Base-by-base conservation (phyloP, 148 eudicot genomes). In the Selenicereus undatus region DNA sequence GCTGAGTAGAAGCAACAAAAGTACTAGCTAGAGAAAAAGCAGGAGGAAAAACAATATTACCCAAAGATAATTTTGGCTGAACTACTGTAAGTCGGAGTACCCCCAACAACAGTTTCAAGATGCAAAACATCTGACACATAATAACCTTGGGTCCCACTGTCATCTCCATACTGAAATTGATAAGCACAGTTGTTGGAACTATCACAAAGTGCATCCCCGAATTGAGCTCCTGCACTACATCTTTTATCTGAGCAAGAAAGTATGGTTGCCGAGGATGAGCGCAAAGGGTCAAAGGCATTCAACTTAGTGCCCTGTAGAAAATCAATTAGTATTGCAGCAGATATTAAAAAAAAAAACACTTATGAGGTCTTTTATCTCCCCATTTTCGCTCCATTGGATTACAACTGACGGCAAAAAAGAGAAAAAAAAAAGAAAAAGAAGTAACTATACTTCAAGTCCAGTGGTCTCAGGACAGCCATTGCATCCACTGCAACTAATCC, bases 151-250 rank as follows among this genome's bases (percentile, higher is more conserved):
- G 98, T 86, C 74, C 97, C 98, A 86, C 98, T 93, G 30, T 97
- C 97, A 85, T 95, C 97, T 71, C 98, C 98, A 71, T 95, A 95
- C 73, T 90, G 94, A 77, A 95, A 93, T 17, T 88, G 90, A 81
- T 95, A 95, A 79, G 92, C 86, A 80, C 98, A 95, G 71, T 90
- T 83, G 79, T 82, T 93, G 73, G 88, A 83, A 75, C 76, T 77
- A 76, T 91, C 86, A 80, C 98, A 95, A 17, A 85, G 84, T 6
- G 93, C 82, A 74, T 95, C 97, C 4, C 93, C 89, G 73, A 90
- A 86, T 65, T 89, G 89, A 66, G 90, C 83, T 76, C 97, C 97
- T 70, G 87, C 64, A 45, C 86, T 83, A 83, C 98, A 95, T 79
- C 84, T 86, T 76, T 87, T 90, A 81, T 93, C 97, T 27, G 97